phyloP scores from a whole-genome alignment of 345 rosid species.

The Linum tenue region DNA sequence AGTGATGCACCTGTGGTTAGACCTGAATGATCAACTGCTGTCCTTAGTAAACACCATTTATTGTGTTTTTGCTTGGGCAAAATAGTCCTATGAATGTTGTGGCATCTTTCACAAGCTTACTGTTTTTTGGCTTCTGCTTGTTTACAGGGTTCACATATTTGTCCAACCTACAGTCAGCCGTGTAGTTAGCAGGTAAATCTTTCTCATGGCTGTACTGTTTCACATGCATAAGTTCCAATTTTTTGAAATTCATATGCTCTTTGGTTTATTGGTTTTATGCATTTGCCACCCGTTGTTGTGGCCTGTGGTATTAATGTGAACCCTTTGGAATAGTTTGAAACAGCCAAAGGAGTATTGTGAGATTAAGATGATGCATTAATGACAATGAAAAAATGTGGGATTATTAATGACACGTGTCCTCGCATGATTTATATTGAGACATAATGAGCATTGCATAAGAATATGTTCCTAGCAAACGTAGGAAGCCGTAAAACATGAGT shows the following conservation, averaged over 20 bases:
- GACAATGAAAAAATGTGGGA: no score
- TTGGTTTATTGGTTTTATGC: constrained; percentile 4
- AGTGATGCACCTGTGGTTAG: background rate
- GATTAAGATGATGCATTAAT: no score
- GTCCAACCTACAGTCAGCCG: constrained; percentile 83
- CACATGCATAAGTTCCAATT: constrained; percentile 6
- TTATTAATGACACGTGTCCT: no score
- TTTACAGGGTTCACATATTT: constrained; percentile 83
- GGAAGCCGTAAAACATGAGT: no score
- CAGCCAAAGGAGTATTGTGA: no score
- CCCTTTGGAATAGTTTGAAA: no score
- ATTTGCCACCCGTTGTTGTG: background rate
- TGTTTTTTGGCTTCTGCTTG: constrained; percentile 1
- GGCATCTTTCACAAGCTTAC: background rate
- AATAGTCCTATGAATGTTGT: no score
- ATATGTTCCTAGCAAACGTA: no score
- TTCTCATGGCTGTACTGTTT: background rate
- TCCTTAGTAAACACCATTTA: background rate
- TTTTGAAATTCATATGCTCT: constrained; percentile 4
- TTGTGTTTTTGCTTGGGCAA: background rate
- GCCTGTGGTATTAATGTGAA: background rate
- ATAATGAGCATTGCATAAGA: no score
- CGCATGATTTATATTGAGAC: no score
- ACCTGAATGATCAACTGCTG: background rate
- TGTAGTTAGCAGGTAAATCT: constrained; percentile 73